These are phyloP conservation scores for Wickerhamiella occidentalis DNA, from an alignment of 805 yeast species.

Conservation along the genomic window DNA sequence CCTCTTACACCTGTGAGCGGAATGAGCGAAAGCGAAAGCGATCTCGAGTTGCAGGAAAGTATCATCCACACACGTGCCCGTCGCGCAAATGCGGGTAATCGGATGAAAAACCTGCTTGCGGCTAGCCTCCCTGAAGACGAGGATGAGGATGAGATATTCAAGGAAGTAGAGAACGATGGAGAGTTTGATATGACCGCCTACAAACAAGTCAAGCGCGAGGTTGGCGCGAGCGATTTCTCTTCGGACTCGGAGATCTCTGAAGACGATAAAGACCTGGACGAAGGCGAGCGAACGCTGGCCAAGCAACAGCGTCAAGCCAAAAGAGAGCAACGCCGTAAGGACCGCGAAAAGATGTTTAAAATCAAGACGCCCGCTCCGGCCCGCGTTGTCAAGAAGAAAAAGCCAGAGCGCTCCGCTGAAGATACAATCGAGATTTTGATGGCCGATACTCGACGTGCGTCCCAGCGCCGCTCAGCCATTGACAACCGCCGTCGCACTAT, in stretches of 20 bases:
- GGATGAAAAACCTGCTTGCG: slow-evolving; percentile 59
- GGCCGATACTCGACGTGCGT: slow-evolving; percentile 47
- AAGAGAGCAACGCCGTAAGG: slow-evolving; percentile 23
- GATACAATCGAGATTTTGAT: slow-evolving; percentile 30
- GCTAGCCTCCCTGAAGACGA: slow-evolving; percentile 47
- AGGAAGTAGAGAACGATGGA: slow-evolving; percentile 32
- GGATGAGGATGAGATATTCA: slow-evolving; percentile 55
- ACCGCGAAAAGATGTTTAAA: slow-evolving; percentile 25
- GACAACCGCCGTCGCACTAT: slow-evolving; percentile 67
- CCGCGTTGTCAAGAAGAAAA: slow-evolving; percentile 23
- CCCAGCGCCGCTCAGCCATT: slow-evolving; percentile 66
- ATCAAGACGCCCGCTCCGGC: slow-evolving; percentile 30
- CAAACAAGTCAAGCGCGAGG: slow-evolving; percentile 7
- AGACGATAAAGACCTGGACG: slow-evolving; percentile 42
- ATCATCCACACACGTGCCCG: slow-evolving; percentile 41
- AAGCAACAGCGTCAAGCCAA: slow-evolving; percentile 29
- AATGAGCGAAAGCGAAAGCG: slow-evolving; percentile 6
- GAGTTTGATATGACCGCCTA: slow-evolving; percentile 30
- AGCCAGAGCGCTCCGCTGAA: slow-evolving; percentile 23
- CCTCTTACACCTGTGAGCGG: slow-evolving; percentile 1
- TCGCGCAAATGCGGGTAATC: slow-evolving; percentile 83
- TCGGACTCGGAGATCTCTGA: slow-evolving; percentile 34
- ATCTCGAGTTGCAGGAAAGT: background rate
- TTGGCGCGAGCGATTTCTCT: slow-evolving; percentile 29
- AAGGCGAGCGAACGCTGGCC: slow-evolving; percentile 53